Evolutionary conservation across 2,329 filamentous ascomycete genomes (phyloP).

Genomic region (Scytalidium lignicola): DNA sequence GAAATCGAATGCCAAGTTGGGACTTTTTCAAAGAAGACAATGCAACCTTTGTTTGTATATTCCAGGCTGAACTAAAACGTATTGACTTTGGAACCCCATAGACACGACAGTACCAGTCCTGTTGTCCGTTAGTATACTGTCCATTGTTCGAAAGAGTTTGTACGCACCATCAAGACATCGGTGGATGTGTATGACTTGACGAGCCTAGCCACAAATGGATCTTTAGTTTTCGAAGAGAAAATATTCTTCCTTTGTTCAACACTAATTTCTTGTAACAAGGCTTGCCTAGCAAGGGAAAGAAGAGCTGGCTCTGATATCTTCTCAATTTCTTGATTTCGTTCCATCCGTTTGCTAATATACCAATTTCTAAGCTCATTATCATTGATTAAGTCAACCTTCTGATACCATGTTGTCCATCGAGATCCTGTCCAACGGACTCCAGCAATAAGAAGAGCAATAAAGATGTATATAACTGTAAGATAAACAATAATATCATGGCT

Average conservation of each 20-base stretch:
- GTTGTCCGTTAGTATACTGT: slow-evolving; percentile 44
- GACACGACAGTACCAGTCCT: slow-evolving; percentile 49
- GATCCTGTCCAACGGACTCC: slow-evolving; percentile 49
- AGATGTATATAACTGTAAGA: slow-evolving; percentile 46
- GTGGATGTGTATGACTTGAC: slow-evolving; percentile 10
- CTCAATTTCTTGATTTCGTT: slow-evolving; percentile 14
- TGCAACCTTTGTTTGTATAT: slow-evolving; percentile 50
- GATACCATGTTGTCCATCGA: slow-evolving; percentile 55
- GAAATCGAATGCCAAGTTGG: slow-evolving; percentile 48
- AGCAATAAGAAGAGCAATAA: slow-evolving; percentile 45
- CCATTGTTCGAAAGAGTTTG: background rate
- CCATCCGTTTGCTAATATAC: slow-evolving; percentile 33
- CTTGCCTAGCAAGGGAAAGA: slow-evolving; percentile 40
- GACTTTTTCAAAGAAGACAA: slow-evolving; percentile 46
- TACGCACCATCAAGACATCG: slow-evolving; percentile 10
- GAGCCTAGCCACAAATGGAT: slow-evolving; percentile 42
- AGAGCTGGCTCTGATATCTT: slow-evolving; percentile 33
- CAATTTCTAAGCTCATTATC: slow-evolving; percentile 46
- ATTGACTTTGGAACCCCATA: slow-evolving; percentile 43
- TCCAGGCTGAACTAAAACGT: slow-evolving; percentile 51
- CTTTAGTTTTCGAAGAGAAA: slow-evolving; percentile 36
- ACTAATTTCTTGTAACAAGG: slow-evolving; percentile 39
- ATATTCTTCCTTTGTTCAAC: slow-evolving; percentile 36
- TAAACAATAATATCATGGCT: slow-evolving; percentile 52
- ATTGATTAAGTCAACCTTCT: slow-evolving; percentile 42